These are phyloP conservation scores for Solanum etuberosum DNA, from an alignment of 257 asterid species.

Conservation along the genomic window DNA sequence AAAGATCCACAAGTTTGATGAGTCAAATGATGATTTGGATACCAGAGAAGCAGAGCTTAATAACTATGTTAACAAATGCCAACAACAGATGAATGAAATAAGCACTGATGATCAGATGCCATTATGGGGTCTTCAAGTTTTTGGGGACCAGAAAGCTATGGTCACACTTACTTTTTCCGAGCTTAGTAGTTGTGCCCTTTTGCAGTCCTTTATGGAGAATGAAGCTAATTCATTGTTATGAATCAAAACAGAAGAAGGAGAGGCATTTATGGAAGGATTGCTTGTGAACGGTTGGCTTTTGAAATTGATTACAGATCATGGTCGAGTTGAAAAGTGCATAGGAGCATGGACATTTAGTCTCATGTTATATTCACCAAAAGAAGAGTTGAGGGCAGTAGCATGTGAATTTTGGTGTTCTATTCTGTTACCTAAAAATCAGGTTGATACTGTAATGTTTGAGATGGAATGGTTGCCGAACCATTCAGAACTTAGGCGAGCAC, in stretches of 20 bases:
- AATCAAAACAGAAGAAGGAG: slow-evolving; percentile 46
- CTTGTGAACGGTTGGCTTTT: slow-evolving; percentile 64
- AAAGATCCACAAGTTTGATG: slow-evolving; percentile 21
- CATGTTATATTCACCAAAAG: slow-evolving; percentile 68
- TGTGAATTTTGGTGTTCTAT: slow-evolving; percentile 69
- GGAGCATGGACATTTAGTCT: slow-evolving; percentile 66
- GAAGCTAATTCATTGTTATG: slow-evolving; percentile 47
- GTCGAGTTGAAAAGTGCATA: slow-evolving; percentile 46
- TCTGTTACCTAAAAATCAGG: slow-evolving; percentile 43
- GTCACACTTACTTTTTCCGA: slow-evolving; percentile 39
- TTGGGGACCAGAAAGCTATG: slow-evolving; percentile 55
- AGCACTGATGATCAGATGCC: slow-evolving; percentile 67
- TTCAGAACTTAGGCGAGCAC: slow-evolving; percentile 60
- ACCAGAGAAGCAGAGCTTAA: slow-evolving; percentile 42
- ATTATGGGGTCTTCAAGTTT: slow-evolving; percentile 73
- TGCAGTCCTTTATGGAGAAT: slow-evolving; percentile 38
- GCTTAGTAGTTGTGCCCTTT: slow-evolving; percentile 27
- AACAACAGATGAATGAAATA: slow-evolving; percentile 64
- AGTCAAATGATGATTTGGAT: slow-evolving; percentile 45
- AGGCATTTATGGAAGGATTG: slow-evolving; percentile 54
- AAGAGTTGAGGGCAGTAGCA: slow-evolving; percentile 51
- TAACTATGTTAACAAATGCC: slow-evolving; percentile 56
- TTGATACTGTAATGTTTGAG: slow-evolving; percentile 28
- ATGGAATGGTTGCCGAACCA: slow-evolving; percentile 69
- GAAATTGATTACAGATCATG: slow-evolving; percentile 30